phyloP scores from a whole-genome alignment of 2,329 filamentous ascomycete species.

The Cladosporium sp. region DNA sequence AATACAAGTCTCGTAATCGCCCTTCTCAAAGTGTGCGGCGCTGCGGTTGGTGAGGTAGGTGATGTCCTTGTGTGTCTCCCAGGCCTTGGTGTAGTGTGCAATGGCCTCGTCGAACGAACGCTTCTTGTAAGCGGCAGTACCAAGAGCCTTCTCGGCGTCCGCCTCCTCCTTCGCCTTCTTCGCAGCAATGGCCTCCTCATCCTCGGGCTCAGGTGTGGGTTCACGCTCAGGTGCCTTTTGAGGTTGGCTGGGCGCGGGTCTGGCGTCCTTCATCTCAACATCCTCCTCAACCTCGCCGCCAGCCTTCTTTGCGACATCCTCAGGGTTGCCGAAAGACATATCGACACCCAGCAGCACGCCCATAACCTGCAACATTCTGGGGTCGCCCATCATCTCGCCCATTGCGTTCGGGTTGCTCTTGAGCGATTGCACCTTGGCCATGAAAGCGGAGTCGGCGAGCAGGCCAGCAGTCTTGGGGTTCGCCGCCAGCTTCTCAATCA shows the following conservation, averaged over 20 bases:
- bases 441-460: conserved; percentile 80
- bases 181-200: conserved; percentile 79
- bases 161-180: conserved; percentile 89
- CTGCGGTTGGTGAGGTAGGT: conserved; percentile 96
- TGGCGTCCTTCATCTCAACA: conserved; percentile 71
- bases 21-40: conserved; percentile 93
- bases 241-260: conserved; percentile 41
- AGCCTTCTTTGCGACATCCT: conserved; percentile 39
- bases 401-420: conserved; percentile 76
- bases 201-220: conserved; percentile 64
- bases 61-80: conserved; percentile 93
- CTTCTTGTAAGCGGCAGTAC: conserved; percentile 98
- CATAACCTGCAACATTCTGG: conserved; percentile 88
- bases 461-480: conserved; percentile 89
- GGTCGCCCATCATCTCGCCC: conserved; percentile 79
- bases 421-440: conserved; percentile 80
- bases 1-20: conserved; percentile 83
- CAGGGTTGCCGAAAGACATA: conserved; percentile 65
- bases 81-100: conserved; percentile 88
- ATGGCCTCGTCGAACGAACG: conserved; percentile 93
- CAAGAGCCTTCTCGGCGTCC: conserved; percentile 89
- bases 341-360: conserved; percentile 91
- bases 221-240: conserved; percentile 61
- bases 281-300: conserved; percentile 56
- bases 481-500: conserved; percentile 82